These are phyloP conservation scores for Kwoniella europaea DNA, from an alignment of 768 basidiomycete genomes.

Conservation along the genomic window DNA sequence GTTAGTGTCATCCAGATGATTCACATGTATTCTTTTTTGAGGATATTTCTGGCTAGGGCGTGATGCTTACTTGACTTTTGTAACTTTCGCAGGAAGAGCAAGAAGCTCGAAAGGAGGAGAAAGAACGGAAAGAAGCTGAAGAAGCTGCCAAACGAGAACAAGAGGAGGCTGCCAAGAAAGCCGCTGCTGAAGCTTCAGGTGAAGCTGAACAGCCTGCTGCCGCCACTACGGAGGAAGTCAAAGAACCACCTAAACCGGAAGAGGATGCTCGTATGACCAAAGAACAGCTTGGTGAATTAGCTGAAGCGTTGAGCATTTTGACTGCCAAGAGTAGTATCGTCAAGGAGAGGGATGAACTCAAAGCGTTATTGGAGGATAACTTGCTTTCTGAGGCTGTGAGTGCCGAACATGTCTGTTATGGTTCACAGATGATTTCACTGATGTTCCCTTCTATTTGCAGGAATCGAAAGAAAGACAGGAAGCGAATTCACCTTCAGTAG, in stretches of 20 bases:
- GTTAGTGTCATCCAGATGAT: slow-evolving; percentile 32
- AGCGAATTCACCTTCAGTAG: slow-evolving; percentile 63
- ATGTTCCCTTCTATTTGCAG: slow-evolving; percentile 28
- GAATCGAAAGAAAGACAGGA: slow-evolving; percentile 58
- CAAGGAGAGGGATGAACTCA: slow-evolving; percentile 92
- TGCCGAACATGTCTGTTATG: not conserved
- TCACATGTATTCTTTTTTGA: no score
- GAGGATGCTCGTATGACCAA: slow-evolving; percentile 90
- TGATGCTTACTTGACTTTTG: not conserved
- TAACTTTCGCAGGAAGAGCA: slow-evolving; percentile 51
- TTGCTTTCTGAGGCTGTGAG: slow-evolving; percentile 80
- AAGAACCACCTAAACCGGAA: slow-evolving; percentile 37
- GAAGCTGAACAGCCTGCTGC: slow-evolving; percentile 20
- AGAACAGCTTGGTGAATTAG: slow-evolving; percentile 91
- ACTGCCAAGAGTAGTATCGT: slow-evolving; percentile 93
- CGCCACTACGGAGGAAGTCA: slow-evolving; percentile 20
- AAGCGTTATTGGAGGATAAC: slow-evolving; percentile 91
- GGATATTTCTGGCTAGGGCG: no score
- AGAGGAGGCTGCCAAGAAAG: slow-evolving; percentile 61
- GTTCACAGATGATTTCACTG: not conserved
- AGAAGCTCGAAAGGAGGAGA: slow-evolving; percentile 73
- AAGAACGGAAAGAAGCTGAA: slow-evolving; percentile 80
- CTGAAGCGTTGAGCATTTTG: slow-evolving; percentile 84
- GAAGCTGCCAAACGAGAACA: slow-evolving; percentile 66
- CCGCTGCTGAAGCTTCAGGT: slow-evolving; percentile 28